Percentiles rank a stretch among this genome's conserved stretches.
These are phyloP conservation scores for Sporothrix pallida DNA, from an alignment of 2,329 filamentous ascomycete genomes.

Conservation along the genomic window DNA sequence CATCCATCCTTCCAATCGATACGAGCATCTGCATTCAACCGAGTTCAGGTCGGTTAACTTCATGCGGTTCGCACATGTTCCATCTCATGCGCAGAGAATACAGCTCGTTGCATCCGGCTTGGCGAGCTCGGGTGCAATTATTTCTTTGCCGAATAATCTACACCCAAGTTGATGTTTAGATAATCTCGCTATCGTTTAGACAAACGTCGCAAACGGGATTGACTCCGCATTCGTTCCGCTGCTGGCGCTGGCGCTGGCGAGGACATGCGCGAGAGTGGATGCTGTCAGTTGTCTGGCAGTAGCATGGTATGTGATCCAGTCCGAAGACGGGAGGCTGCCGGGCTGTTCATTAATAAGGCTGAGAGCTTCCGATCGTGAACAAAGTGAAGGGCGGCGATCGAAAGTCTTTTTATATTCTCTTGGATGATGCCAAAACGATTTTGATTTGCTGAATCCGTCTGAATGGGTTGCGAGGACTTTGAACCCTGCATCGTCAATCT, in stretches of 20 bases:
- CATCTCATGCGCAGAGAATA: not conserved
- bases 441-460: not conserved
- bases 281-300: not conserved
- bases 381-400: not conserved
- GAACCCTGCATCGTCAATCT: not conserved
- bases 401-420: not conserved
- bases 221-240: slow-evolving; percentile 21
- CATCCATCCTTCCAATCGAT: not conserved
- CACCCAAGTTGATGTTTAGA: not conserved
- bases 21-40: not conserved
- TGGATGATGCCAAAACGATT: no score
- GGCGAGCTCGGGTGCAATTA: no score
- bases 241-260: not conserved
- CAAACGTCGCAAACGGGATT: slow-evolving; percentile 1
- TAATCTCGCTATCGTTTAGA: not conserved
- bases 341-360: not conserved
- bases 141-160: not conserved
- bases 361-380: not conserved
- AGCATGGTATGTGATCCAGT: not conserved
- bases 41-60: no score
- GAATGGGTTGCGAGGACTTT: no score
- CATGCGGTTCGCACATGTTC: not conserved
- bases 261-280: not conserved
- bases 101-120: not conserved
- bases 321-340: not conserved